phyloP scores from a whole-genome alignment of 345 rosid genomes.

The Pistacia vera region DNA sequence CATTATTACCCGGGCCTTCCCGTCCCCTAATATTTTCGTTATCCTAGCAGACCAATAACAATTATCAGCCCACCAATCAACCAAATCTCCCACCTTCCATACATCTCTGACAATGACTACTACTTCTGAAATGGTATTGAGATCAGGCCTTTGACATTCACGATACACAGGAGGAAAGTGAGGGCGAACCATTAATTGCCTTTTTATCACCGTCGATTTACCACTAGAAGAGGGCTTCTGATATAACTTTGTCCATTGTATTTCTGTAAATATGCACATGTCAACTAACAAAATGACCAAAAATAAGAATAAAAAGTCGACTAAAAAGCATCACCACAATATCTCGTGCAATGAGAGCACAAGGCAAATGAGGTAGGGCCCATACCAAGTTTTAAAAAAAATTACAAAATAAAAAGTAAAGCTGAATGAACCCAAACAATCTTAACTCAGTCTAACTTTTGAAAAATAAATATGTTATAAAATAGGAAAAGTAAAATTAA shows the following conservation, averaged over 20 bases:
- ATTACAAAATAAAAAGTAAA: too few relatives aligned
- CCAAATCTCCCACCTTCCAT: constrained; percentile 69
- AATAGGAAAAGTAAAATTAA: too few relatives aligned
- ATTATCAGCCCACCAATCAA: constrained; percentile 64
- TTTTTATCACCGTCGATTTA: constrained; percentile 18
- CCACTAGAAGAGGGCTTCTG: constrained; percentile 21
- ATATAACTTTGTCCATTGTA: constrained; percentile 34
- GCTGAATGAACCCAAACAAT: too few relatives aligned
- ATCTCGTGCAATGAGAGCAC: constrained; percentile 9
- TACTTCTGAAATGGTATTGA: constrained; percentile 34
- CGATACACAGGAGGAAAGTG: constrained; percentile 46
- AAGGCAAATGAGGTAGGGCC: too few relatives aligned
- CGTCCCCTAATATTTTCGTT: constrained; percentile 34
- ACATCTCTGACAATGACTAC: constrained; percentile 41
- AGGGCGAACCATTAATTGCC: constrained; percentile 62
- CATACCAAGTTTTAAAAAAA: too few relatives aligned
- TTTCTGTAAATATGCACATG: constrained; percentile 31
- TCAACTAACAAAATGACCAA: background rate
- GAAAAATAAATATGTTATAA: too few relatives aligned
- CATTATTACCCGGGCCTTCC: constrained; percentile 43
- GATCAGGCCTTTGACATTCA: constrained; percentile 37
- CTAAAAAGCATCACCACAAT: background rate
- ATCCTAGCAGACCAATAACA: constrained; percentile 68
- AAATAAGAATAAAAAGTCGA: background rate
- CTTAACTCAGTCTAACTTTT: too few relatives aligned